phyloP scores from a whole-genome alignment of 345 rosid genomes.

The Salix viminalis region DNA sequence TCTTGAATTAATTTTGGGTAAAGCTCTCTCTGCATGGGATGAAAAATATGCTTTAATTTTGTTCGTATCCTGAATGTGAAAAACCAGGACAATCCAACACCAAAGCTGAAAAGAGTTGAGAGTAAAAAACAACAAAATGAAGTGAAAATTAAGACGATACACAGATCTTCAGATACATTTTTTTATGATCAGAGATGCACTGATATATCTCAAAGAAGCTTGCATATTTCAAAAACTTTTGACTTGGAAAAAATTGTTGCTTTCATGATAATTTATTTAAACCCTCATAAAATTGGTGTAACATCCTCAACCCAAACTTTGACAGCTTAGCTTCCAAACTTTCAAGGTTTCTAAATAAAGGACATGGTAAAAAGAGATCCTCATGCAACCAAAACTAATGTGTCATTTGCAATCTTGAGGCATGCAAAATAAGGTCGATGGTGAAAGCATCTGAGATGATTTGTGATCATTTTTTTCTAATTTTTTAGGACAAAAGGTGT shows the following conservation, averaged over 20 bases:
- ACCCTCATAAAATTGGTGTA: neutral
- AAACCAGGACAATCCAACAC: neutral
- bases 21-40: constrained; percentile 58
- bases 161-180: neutral
- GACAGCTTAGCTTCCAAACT: neutral
- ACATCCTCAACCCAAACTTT: neutral
- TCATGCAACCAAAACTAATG: neutral
- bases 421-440: neutral
- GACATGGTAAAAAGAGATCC: neutral
- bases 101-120: neutral
- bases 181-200: neutral
- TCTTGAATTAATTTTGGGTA: constrained; percentile 86
- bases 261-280: neutral
- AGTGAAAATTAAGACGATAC: neutral
- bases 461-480: neutral
- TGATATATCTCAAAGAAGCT: neutral
- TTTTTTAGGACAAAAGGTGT: too few species aligned
- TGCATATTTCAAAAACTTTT: neutral
- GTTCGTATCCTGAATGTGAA: constrained; percentile 9
- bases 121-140: neutral
- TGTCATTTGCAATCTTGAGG: neutral
- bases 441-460: neutral
- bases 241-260: neutral
- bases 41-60: constrained; percentile 14
- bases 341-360: neutral